A percentile compares a stretch with the other conserved stretches of the same genome.
Conservation (phyloP, 2,329 filamentous ascomycete genomes). For the Lachnellula suecica region DNA sequence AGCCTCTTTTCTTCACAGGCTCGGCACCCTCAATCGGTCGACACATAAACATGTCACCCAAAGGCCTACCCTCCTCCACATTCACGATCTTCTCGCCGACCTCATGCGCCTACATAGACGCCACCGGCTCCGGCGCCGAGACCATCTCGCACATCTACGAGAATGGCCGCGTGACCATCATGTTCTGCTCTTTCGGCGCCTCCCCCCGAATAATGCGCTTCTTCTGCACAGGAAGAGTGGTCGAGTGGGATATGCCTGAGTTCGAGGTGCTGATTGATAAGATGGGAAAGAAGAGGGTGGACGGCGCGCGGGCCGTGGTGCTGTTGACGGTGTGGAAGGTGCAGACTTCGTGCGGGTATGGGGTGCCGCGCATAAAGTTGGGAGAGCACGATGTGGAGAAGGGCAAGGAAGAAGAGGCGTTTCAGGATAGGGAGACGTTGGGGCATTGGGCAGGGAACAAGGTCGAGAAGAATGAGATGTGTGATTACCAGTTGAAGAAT, state of each 20-base stretch:
- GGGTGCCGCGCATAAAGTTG: constrained; percentile 46
- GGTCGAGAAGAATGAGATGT: constrained; percentile 48
- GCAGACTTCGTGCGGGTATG: constrained; percentile 67
- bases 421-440: constrained; percentile 56
- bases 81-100: constrained; percentile 58
- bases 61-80: constrained; percentile 64
- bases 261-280: constrained; percentile 44
- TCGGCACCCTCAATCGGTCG: constrained; percentile 66
- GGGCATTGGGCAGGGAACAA: constrained; percentile 49
- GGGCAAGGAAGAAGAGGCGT: constrained; percentile 37
- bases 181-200: constrained; percentile 67
- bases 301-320: constrained; percentile 59
- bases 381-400: constrained; percentile 12
- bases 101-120: constrained; percentile 68
- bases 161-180: constrained; percentile 71
- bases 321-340: constrained; percentile 61
- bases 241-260: constrained; percentile 56
- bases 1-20: constrained; percentile 74
- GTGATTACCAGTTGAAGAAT: constrained; percentile 54
- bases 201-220: constrained; percentile 62
- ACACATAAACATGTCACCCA: constrained; percentile 79
- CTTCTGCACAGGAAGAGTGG: constrained; percentile 57
- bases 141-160: constrained; percentile 76
- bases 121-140: constrained; percentile 73
- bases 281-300: constrained; percentile 44